phyloP scores from a whole-genome alignment of 306 rosid genomes.

The Cyamopsis tetragonoloba region DNA sequence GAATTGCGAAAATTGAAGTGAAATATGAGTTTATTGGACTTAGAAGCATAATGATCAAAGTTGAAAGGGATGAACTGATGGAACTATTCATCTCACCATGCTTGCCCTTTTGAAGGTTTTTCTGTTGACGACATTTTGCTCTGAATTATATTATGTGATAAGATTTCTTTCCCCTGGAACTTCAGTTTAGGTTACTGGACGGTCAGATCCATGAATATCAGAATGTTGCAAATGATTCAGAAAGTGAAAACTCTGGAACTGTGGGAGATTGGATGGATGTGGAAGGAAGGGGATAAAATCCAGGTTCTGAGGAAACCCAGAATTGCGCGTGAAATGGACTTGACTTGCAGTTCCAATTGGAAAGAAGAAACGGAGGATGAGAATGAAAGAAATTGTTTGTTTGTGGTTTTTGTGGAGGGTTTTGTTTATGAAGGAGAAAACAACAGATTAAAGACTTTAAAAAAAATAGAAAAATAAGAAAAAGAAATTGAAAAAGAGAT shows the following conservation, averaged over 20 bases:
- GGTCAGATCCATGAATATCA: conserved; percentile 35
- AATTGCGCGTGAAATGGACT: conserved; percentile 30
- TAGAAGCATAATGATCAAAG: not conserved
- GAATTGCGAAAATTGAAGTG: not conserved
- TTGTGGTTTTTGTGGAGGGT: conserved; percentile 42
- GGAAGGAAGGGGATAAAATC: not conserved
- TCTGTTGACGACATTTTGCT: conserved; percentile 55
- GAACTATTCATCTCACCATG: conserved; percentile 58
- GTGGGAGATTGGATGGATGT: conserved; percentile 1
- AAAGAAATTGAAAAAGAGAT: not conserved
- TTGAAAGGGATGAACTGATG: not conserved
- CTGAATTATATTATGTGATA: not conserved
- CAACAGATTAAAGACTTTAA: conserved; percentile 27
- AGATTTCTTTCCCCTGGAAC: not conserved
- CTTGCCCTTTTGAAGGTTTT: conserved; percentile 84
- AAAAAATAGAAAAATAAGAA: not conserved
- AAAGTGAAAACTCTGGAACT: conserved; percentile 27
- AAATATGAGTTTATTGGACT: not conserved
- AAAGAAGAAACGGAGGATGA: conserved; percentile 14
- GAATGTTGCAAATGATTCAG: not conserved
- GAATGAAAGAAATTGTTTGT: conserved; percentile 40
- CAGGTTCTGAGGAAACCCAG: conserved; percentile 14
- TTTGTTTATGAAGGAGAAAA: conserved; percentile 33
- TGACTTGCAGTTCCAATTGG: conserved; percentile 28
- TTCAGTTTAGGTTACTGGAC: conserved; percentile 8